Evolutionary conservation across 768 basidiomycete genomes (phyloP), one percentile per base, ranked within the genome.

Genomic region (Lentinula raphanica): DNA sequence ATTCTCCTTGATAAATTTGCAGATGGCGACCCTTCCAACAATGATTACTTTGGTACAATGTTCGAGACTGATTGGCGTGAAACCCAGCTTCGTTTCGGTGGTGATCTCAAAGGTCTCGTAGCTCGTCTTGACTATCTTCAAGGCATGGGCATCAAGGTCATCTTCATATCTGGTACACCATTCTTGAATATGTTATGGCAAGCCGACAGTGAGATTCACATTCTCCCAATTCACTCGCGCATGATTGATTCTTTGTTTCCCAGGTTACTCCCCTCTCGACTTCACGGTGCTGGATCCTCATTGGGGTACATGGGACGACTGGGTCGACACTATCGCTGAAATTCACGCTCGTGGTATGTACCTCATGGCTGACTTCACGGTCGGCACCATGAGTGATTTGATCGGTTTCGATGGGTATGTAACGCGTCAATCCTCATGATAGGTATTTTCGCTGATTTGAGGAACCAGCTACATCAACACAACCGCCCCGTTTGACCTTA

Each of bases 171-270:
- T 21, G 94, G 94, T 55, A 97, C 94, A 1, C 85, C 88, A 54
- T 97, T 92, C 72, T 60, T 97, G 60, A 96, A 96, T 80, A 94
- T 95, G 94, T 73, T 92, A 19, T 96, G 94, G 94, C 88, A 94
- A 68, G 89, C 93, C 4, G 94, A 96, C 81, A 94, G 94, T 94
- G 56, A 68, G 92, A 27, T 50, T 44, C 39, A 2, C 45, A 3
- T 35, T 49, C 42, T 48, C 60, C 58, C 32, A 63, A 62, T 53
- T 9, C 19, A 19, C 9, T 23, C 49, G n/a, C 49, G 8, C 19
- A 21, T 19, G 8, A 32, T 32, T 32, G 12, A 36, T 32, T 35
- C 31, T 35, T 50, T n/a, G 13, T 11, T 11, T 50, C 64, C 23
- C 58, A 92, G 93, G 93, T 72, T 97, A 96, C 69, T 97, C 94